phyloP scores from a whole-genome alignment of 164 flowering plant species.

The Vitis vinifera region DNA sequence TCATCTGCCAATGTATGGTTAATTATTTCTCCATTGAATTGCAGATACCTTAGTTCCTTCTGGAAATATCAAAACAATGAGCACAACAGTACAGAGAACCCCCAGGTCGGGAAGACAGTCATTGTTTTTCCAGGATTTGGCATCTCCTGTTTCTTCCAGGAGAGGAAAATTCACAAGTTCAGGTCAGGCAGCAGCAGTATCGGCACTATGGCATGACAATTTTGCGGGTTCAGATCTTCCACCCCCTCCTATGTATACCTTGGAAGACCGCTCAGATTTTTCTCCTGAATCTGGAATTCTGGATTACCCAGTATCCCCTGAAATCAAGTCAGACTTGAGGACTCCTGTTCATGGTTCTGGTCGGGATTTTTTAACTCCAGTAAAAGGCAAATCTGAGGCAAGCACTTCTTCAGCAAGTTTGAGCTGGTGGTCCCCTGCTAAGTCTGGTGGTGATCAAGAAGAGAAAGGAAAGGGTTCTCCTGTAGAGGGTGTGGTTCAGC shows the following conservation, averaged over 20 bases:
- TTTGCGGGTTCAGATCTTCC: constrained; percentile 85
- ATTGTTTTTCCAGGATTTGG: constrained; percentile 41
- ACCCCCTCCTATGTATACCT: constrained; percentile 86
- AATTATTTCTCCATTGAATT: neutral
- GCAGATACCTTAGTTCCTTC: neutral
- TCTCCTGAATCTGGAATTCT: constrained; percentile 80
- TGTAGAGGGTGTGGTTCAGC: constrained; percentile 83
- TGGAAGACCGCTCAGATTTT: constrained; percentile 82
- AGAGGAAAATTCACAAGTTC: constrained; percentile 76
- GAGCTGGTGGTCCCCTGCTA: constrained; percentile 85
- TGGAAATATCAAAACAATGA: constrained; percentile 12
- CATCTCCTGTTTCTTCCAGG: constrained; percentile 36
- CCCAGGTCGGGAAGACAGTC: constrained; percentile 43
- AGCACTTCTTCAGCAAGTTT: constrained; percentile 56
- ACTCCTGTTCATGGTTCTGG: constrained; percentile 44
- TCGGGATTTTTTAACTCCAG: constrained; percentile 51
- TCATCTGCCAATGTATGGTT: too few species aligned
- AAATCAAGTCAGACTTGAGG: constrained; percentile 50
- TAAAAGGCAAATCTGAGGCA: constrained; percentile 56
- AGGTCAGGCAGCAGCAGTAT: constrained; percentile 95
- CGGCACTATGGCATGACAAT: constrained; percentile 91
- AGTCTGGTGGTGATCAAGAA: constrained; percentile 51
- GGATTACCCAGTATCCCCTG: constrained; percentile 71
- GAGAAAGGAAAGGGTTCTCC: constrained; percentile 84
- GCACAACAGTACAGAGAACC: constrained; percentile 27